Percentiles rank a stretch among this genome's conserved stretches.
Evolutionary conservation across 1,284 basidiomycete species (phyloP).

Genomic region (Puccinia triticina): DNA sequence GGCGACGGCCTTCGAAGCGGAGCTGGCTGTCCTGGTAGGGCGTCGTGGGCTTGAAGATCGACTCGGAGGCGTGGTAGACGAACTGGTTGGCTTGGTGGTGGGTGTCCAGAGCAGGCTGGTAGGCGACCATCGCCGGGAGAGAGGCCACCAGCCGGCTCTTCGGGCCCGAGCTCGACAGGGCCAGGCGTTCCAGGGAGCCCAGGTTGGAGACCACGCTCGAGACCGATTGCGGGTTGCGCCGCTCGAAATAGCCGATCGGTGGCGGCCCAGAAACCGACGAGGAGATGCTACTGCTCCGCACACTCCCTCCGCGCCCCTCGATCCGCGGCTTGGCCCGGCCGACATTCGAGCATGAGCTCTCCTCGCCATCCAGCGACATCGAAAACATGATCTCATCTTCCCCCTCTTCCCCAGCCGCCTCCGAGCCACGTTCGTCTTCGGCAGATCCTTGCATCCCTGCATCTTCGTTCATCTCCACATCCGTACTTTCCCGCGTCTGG

Average conservation of each 20-base stretch:
- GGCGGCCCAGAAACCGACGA: constrained; percentile 21
- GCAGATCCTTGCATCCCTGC: background rate
- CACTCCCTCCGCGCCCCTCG: background rate
- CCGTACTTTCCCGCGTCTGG: background rate
- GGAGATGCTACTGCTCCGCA: background rate
- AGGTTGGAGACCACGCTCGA: constrained; percentile 14
- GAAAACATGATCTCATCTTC: constrained; percentile 36
- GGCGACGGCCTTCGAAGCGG: constrained; percentile 24
- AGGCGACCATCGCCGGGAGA: constrained; percentile 9
- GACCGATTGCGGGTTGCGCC: constrained; percentile 8
- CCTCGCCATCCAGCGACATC: constrained; percentile 46
- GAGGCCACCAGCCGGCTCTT: constrained; percentile 1
- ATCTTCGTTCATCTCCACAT: constrained; percentile 19
- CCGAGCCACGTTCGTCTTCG: background rate
- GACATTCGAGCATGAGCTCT: constrained; percentile 12
- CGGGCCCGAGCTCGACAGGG: background rate
- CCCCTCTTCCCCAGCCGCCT: constrained; percentile 5
- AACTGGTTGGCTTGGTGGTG: background rate
- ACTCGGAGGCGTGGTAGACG: constrained; percentile 31
- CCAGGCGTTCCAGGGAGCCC: background rate
- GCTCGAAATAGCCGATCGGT: constrained; percentile 44
- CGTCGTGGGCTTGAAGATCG: constrained; percentile 34
- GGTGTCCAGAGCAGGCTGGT: constrained; percentile 10
- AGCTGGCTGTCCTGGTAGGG: constrained; percentile 41
- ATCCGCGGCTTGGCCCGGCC: background rate